These are phyloP conservation scores for Teratosphaeria gauchensis DNA, from an alignment of 2,329 filamentous ascomycete genomes.

Conservation along the genomic window DNA sequence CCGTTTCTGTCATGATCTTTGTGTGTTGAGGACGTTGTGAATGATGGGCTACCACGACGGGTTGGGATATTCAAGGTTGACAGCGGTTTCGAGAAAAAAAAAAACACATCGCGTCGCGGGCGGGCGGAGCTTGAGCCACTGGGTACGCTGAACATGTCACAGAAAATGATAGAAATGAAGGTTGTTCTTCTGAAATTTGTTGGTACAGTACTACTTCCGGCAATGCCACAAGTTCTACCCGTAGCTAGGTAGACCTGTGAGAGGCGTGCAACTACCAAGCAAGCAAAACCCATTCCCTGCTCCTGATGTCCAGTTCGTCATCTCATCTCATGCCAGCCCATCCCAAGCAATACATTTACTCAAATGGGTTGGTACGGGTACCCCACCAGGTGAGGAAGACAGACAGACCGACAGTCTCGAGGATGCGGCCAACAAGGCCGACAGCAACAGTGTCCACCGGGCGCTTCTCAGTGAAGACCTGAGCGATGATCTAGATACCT, in stretches of 20 bases:
- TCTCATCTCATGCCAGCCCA: not conserved
- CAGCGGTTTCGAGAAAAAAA: not conserved
- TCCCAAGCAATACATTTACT: not conserved
- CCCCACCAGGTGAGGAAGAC: constrained; percentile 97
- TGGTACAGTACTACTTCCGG: constrained; percentile 6
- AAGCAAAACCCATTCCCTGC: not conserved
- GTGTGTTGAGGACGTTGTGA: not conserved
- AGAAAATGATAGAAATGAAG: not conserved
- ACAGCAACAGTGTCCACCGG: constrained; percentile 84
- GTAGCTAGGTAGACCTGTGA: constrained; percentile 6
- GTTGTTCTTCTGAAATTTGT: not conserved
- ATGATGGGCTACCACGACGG: too few relatives aligned
- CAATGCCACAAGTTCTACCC: not conserved
- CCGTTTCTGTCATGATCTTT: constrained; percentile 5
- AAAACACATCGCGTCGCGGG: not conserved
- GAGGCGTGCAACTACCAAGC: constrained; percentile 1
- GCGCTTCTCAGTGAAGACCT: constrained; percentile 84
- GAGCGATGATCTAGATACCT: constrained; percentile 61
- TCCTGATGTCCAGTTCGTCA: not conserved
- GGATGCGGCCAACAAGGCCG: constrained; percentile 69
- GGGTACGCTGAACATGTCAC: not conserved
- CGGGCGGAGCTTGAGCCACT: too few relatives aligned
- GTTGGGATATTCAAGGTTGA: not conserved
- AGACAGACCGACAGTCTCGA: constrained; percentile 88
- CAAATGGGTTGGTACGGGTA: constrained; percentile 85